Evolutionary conservation across 768 basidiomycete species (phyloP), one percentile per base, ranked within the genome.

Genomic region (Phaeotremella fagi): DNA sequence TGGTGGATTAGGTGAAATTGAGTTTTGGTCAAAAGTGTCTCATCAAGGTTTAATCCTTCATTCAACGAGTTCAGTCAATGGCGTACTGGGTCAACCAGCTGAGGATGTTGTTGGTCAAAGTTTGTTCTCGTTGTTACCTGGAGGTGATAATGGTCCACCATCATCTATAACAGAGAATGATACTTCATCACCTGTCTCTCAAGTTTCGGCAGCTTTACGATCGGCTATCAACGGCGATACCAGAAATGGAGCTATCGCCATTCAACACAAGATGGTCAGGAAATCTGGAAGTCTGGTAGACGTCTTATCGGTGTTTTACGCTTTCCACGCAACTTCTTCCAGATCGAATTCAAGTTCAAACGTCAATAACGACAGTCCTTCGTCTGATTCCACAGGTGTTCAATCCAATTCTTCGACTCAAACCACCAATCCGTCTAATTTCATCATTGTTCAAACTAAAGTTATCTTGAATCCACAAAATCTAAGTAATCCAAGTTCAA

Each of bases 1-100:
- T 2, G 84, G 84, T 20, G 84, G 83, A 16, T 55, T 79, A 26
- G 75, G 69, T 22, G 72, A 75, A 36, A 59, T 58, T 44, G 78
- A 78, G 48, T 76, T 73, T 55, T 79, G 77, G 78, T 68, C 66
- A 20, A 78, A 77, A 56, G 36, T 78, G 26, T 75, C 74, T 25
- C 68, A 72, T 52, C 72, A 77, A 27, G 77, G 78, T 31, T 57
- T 78, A 50, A 61, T 77, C 45, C 70, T 80, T 24, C 67, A 75
- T 61, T 63, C 73, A 15, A 76, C 77, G 2, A 55, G 59, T 22
- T 49, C 67, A 0, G 67, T 73, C 27, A 50, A 58, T 16, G 70
- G 71, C 20, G 45, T 77, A 14, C 58, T 74, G 12, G 74, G 75
- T 20, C 63, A 56, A 31, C 52, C 63, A 9, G 26, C 60, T 24